A percentile compares a stretch with the other conserved stretches of the same genome.
phyloP scores from a whole-genome alignment of 306 rosid species.

The Rosa lucieae region DNA sequence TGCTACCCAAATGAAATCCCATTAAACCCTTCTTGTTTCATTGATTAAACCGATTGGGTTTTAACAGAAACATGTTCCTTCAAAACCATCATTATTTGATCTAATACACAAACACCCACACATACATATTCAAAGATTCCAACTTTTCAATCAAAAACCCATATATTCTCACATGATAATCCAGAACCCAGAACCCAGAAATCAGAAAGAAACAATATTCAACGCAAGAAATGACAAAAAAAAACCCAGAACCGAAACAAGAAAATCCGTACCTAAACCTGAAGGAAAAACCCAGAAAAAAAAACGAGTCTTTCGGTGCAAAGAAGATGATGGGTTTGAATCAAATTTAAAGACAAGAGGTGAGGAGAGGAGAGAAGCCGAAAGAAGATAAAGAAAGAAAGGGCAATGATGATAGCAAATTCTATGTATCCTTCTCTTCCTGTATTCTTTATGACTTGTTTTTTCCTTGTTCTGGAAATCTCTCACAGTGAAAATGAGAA shows the following conservation, averaged over 20 bases:
- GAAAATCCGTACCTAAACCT: constrained; percentile 5
- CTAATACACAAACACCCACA: neutral
- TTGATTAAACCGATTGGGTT: neutral
- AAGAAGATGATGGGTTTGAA: neutral
- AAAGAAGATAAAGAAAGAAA: neutral
- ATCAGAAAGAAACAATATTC: constrained; percentile 16
- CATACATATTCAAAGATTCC: neutral
- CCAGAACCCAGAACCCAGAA: neutral
- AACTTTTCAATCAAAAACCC: constrained; percentile 5
- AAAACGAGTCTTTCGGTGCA: neutral
- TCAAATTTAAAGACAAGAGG: neutral
- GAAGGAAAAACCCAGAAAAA: neutral
- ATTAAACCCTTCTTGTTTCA: neutral
- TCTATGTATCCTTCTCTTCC: constrained; percentile 6
- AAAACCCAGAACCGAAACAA: neutral
- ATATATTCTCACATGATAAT: neutral
- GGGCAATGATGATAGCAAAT: constrained; percentile 13
- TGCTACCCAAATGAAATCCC: neutral
- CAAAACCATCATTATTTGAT: neutral
- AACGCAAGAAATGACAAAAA: neutral
- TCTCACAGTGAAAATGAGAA: neutral
- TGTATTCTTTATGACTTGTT: neutral
- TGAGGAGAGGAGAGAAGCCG: neutral
- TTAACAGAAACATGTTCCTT: neutral
- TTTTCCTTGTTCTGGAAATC: neutral